Conservation (phyloP, 805 yeast genomes). For the Ogataea dorogensis region DNA sequence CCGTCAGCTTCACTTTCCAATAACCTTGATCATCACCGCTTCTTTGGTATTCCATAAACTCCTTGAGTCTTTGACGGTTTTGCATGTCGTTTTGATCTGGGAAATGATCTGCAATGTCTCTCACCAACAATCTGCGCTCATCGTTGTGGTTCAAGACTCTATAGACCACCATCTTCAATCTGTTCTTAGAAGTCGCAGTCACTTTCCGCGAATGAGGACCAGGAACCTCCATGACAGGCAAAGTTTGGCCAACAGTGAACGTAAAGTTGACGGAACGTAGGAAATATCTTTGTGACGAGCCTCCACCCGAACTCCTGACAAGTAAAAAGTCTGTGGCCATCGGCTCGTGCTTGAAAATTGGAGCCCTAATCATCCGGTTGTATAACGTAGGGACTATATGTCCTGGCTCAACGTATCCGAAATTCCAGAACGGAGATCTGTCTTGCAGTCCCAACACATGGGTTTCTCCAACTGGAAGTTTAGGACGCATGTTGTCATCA, state of each 20-base stretch:
- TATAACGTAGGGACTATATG: slow-evolving; percentile 90
- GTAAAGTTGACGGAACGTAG: slow-evolving; percentile 66
- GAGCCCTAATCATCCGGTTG: slow-evolving; percentile 90
- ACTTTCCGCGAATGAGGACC: slow-evolving; percentile 97
- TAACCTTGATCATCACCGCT: slow-evolving; percentile 91
- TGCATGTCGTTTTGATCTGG: slow-evolving; percentile 98
- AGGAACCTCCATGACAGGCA: slow-evolving; percentile 93
- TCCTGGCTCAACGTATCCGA: slow-evolving; percentile 94
- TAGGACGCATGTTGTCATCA: slow-evolving; percentile 84
- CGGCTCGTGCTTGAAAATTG: slow-evolving; percentile 83
- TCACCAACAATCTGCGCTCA: slow-evolving; percentile 72
- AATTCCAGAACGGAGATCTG: slow-evolving; percentile 96
- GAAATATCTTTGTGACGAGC: slow-evolving; percentile 62
- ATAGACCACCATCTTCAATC: slow-evolving; percentile 90
- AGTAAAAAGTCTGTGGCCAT: slow-evolving; percentile 77
- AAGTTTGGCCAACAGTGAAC: slow-evolving; percentile 87
- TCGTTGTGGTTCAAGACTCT: slow-evolving; percentile 78
- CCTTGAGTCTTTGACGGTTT: slow-evolving; percentile 90
- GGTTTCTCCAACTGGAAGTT: slow-evolving; percentile 87
- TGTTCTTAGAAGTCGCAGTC: slow-evolving; percentile 85
- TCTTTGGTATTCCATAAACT: slow-evolving; percentile 96
- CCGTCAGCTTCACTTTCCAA: slow-evolving; percentile 82
- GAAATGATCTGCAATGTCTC: slow-evolving; percentile 86
- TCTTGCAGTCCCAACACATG: slow-evolving; percentile 96
- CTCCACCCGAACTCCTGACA: slow-evolving; percentile 76